Evolutionary conservation across 228 moss, liverwort and hornwort species (phyloP), one percentile per base, ranked within the genome.

Genomic region (Sphagnum magellanicum): DNA sequence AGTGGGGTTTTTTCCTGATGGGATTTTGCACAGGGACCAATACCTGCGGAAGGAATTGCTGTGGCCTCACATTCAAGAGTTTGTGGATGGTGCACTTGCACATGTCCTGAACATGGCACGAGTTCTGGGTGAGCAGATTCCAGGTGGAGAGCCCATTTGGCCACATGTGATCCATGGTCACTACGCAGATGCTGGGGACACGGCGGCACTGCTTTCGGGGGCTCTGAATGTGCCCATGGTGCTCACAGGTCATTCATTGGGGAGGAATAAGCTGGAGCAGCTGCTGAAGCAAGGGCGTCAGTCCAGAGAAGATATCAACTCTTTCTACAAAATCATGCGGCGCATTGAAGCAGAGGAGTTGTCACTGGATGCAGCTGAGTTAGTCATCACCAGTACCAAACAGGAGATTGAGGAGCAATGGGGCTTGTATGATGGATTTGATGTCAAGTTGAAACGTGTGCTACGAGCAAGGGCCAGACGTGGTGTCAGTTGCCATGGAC

Each of bases 381-480:
- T 91, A 61, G 87, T 91, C 53, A 91, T 91, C 50, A 91, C 89
- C 53, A 91, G 91, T 70, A 91, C 91, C 13, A 87, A 84, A 68
- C 89, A 91, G 61, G 91, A 91, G 74, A 89, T 91, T 50, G 87
- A 89, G n/a, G 91, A 91, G 61, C 91, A 91, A 67, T 91, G 91
- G 91, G 91, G 91, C 51, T 63, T 91, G 66, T 91, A 91, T 61
- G 84, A 91, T 69, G 91, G 91, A 49, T 91, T 89, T 80, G 87
- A 89, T 61, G 89, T 87, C 52, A 88, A 88, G 58, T 71, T 88
- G 63, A 89, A 91, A 81, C 80, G 79, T 50, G 84, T 86, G 53
- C 74, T 89, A 12, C 81, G 91, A 14, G 82, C 86, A 49, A 74
- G 91, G 74, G 79, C 78, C 49, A 80, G 80, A 13, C 80, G 87